These are phyloP conservation scores for Piper longum DNA, from an alignment of 164 flowering plant genomes.

Conservation along the genomic window DNA sequence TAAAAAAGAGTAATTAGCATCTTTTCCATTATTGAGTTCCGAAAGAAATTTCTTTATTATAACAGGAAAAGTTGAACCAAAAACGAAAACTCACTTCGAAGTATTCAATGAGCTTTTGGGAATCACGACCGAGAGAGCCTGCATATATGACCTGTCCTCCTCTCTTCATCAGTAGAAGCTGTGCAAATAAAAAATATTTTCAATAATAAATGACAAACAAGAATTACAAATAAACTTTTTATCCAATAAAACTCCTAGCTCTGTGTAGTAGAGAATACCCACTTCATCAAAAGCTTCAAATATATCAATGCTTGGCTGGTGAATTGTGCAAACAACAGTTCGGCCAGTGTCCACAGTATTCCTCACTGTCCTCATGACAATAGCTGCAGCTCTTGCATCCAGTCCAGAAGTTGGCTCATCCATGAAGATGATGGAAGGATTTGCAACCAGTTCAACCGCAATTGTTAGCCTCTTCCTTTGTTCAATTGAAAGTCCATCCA, in stretches of 20 bases:
- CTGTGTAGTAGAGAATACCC: not conserved
- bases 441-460: constrained; percentile 64
- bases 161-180: constrained; percentile 69
- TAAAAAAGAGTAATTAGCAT: too few relatives aligned
- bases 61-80: not conserved
- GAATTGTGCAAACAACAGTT: constrained; percentile 73
- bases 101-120: constrained; percentile 57
- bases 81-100: constrained; percentile 44
- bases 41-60: too few relatives aligned
- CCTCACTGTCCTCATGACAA: constrained; percentile 64
- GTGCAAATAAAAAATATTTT: constrained; percentile 6
- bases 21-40: too few relatives aligned
- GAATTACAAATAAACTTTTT: not conserved
- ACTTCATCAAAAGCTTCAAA: constrained; percentile 82
- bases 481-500: constrained; percentile 57
- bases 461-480: constrained; percentile 67
- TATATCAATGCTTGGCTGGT: constrained; percentile 68
- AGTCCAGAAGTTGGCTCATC: constrained; percentile 70
- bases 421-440: constrained; percentile 67
- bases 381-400: constrained; percentile 66
- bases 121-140: constrained; percentile 56
- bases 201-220: not conserved
- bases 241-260: not conserved
- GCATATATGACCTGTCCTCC: constrained; percentile 68
- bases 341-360: constrained; percentile 63